Evolutionary conservation across 2,329 filamentous ascomycete genomes (phyloP).

Genomic region (Fusarium praegraminearum): DNA sequence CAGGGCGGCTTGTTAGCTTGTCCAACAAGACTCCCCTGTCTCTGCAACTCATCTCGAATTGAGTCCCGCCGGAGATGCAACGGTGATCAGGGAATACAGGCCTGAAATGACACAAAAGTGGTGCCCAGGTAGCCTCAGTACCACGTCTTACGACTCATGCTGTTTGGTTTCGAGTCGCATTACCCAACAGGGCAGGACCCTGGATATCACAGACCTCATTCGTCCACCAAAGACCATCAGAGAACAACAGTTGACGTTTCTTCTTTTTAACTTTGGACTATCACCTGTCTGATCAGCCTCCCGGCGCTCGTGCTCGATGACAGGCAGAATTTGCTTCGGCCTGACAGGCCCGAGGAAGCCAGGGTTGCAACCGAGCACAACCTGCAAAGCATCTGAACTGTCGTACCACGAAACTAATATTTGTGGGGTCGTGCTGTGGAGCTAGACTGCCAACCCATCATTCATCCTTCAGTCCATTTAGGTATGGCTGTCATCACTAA

Average conservation of each 20-base stretch:
- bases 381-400: conserved; percentile 35
- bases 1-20: conserved; percentile 9
- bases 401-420: conserved; percentile 34
- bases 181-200: conserved; percentile 42
- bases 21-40: conserved; percentile 33
- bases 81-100: conserved; percentile 40
- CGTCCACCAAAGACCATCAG: conserved; percentile 11
- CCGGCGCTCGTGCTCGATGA: conserved; percentile 19
- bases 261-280: conserved; percentile 38
- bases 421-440: conserved; percentile 29
- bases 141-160: conserved; percentile 36
- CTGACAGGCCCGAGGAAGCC: conserved; percentile 17
- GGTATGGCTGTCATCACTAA: conserved; percentile 42
- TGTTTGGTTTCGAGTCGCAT: conserved; percentile 21
- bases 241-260: conserved; percentile 13
- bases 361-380: conserved; percentile 23
- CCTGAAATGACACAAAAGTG: conserved; percentile 38
- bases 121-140: conserved; percentile 16
- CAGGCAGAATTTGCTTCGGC: conserved; percentile 21
- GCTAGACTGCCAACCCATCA: conserved; percentile 20
- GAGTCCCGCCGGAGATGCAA: conserved; percentile 40
- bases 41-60: conserved; percentile 39
- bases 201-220: conserved; percentile 35
- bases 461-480: conserved; percentile 30
- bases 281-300: conserved; percentile 22